Evolutionary conservation across 1,284 basidiomycete species (phyloP), one percentile per base, ranked within the genome.

Genomic region (Malassezia caprae): DNA sequence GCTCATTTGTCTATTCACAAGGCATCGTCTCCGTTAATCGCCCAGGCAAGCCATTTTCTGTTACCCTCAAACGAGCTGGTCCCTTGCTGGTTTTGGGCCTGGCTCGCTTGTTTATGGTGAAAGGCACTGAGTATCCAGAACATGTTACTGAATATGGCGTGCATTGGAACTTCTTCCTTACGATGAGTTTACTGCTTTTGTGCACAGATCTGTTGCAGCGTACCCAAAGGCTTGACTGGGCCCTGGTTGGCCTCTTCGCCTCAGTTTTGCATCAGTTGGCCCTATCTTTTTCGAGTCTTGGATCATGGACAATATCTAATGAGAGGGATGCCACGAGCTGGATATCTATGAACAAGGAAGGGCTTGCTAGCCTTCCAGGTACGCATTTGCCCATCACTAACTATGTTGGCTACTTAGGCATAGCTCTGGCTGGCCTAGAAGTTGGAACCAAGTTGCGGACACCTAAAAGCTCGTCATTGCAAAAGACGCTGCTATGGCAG

Each of bases 161-260:
- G 0, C 91, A 96, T 70, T 98, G 94, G 94, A 98, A 98, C 75
- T 98, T 98, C 76, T 98, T 98, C 80, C 82, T 96, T 67, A 96
- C 94, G 0, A 79, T 98, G 12, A 89, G 84, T 0, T 7, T 42
- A 11, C 60, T 88, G 1, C 75, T 96, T 2, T 91, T 91, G 0
- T 73, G 87, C 0, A 76, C 88, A 6, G 84, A 53, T 83, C 0
- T 58, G 50, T n/a, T 39, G 58, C 45, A 58, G 63, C 81, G 85
- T 1, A 6, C 37, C 7, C 11, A 21, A 10, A 39, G n/a, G 17
- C 12, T 39, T 4, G 8, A 39, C 5, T 39, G 37, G 37, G 10
- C n/a, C 10, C 62, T 83, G 0, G 62, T 91, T 0, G 88, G 82
- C 0, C 64, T 90, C 2, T 58, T 80, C 13, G 77, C 90, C 2